A percentile compares a stretch with the other conserved stretches of the same genome.
These are phyloP conservation scores for Auricularia sp. DNA, from an alignment of 768 basidiomycete species.

Conservation along the genomic window DNA sequence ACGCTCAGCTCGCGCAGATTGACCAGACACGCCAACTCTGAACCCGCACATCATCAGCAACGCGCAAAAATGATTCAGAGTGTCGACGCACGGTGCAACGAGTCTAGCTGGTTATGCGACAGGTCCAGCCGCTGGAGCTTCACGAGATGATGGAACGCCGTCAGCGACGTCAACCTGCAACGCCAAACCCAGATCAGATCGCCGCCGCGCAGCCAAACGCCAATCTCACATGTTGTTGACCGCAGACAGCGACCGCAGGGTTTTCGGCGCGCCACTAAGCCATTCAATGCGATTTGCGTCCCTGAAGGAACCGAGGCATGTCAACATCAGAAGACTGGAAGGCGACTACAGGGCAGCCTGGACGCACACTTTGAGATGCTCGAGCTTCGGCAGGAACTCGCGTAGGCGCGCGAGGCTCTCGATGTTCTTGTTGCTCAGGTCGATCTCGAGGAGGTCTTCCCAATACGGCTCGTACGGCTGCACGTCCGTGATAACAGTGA, in stretches of 20 bases:
- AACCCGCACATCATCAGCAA: too few species aligned
- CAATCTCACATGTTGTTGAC: constrained; percentile 58
- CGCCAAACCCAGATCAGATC: constrained; percentile 3
- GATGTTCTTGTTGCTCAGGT: constrained; percentile 60
- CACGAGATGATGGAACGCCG: constrained; percentile 77
- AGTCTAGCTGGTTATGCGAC: constrained; percentile 81
- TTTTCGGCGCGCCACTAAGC: constrained; percentile 67
- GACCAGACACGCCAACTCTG: constrained; percentile 75
- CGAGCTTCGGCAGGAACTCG: constrained; percentile 80
- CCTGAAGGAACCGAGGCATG: constrained; percentile 25
- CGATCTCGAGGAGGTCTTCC: constrained; percentile 68
- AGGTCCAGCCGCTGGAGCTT: constrained; percentile 87
- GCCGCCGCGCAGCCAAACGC: constrained; percentile 1
- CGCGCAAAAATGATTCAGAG: too few species aligned
- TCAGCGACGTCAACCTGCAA: constrained; percentile 67
- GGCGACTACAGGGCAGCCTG: neutral
- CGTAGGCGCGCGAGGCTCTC: constrained; percentile 79
- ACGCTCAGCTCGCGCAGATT: constrained; percentile 83
- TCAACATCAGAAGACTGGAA: neutral
- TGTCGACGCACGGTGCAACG: constrained; percentile 61
- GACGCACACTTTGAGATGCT: constrained; percentile 65
- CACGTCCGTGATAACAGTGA: constrained; percentile 87
- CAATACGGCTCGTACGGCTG: constrained; percentile 92
- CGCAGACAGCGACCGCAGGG: constrained; percentile 67
- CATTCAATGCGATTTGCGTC: constrained; percentile 66